Conservation (phyloP, 345 rosid genomes). For the Brassica carinata region DNA sequence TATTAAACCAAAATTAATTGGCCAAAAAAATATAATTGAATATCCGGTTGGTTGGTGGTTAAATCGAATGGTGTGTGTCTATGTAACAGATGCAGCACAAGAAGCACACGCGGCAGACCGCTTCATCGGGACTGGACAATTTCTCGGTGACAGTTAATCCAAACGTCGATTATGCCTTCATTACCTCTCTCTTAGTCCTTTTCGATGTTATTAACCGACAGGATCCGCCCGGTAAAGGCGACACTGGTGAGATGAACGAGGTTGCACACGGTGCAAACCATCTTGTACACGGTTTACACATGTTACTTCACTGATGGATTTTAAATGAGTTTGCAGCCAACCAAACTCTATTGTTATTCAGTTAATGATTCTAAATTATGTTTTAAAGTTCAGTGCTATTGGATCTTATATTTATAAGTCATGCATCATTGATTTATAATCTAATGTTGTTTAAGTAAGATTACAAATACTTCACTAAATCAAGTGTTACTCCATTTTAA, state of each 20-base stretch:
- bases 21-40: neutral
- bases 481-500: too few species aligned
- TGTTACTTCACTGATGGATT: neutral
- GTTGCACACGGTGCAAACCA: neutral
- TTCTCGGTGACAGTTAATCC: conserved; percentile 49
- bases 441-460: too few species aligned
- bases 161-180: conserved; percentile 45
- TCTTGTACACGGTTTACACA: neutral
- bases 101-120: conserved; percentile 41
- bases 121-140: conserved; percentile 44
- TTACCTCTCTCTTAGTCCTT: conserved; percentile 48
- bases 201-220: conserved; percentile 49
- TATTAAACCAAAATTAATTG: neutral
- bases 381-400: neutral
- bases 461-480: too few species aligned
- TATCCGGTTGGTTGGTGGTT: neutral
- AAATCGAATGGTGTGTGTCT: neutral
- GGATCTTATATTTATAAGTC: neutral
- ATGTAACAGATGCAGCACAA: conserved; percentile 45
- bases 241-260: too few species aligned
- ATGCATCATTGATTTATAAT: too few species aligned
- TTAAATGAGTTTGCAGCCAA: too few species aligned
- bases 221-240: conserved; percentile 8
- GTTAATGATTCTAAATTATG: neutral
- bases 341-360: neutral